phyloP scores from a whole-genome alignment of 768 basidiomycete genomes.

The Naematelia encephala region DNA sequence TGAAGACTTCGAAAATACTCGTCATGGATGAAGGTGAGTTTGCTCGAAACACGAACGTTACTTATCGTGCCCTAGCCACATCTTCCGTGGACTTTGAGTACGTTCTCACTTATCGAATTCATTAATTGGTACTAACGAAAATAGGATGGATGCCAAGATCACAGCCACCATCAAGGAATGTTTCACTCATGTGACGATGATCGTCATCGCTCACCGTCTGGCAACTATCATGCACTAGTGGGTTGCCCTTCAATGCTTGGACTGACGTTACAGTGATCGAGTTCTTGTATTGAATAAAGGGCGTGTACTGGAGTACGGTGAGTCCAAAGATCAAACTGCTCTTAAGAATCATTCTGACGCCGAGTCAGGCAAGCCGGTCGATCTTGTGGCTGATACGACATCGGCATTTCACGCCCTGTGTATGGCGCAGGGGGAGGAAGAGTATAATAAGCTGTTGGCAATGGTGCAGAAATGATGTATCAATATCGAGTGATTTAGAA shows the following conservation, averaged over 20 bases:
- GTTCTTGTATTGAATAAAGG: conserved; percentile 46
- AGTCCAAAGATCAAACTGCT: background rate
- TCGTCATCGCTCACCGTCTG: conserved; percentile 50
- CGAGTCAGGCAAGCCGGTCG: conserved; percentile 32
- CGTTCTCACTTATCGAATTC: conserved; percentile 10
- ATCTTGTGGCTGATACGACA: conserved; percentile 22
- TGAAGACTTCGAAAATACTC: conserved; percentile 45
- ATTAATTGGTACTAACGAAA: no score
- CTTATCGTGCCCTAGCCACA: conserved; percentile 35
- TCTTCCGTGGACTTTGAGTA: conserved; percentile 49
- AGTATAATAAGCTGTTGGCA: conserved; percentile 31
- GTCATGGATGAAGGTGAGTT: conserved; percentile 49
- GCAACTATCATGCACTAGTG: conserved; percentile 48
- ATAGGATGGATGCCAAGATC: conserved; percentile 49
- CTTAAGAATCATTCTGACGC: background rate
- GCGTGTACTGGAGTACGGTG: conserved; percentile 42
- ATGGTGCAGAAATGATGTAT: no score
- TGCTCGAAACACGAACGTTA: no score
- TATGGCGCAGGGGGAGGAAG: conserved; percentile 44
- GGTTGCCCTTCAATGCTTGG: conserved; percentile 7
- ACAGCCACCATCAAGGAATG: conserved; percentile 44
- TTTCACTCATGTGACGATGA: conserved; percentile 43
- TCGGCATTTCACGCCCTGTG: conserved; percentile 40
- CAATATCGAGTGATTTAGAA: no score
- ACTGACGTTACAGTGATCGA: conserved; percentile 25